These are phyloP conservation scores for Pisolithus albus DNA, from an alignment of 768 basidiomycete genomes.

Conservation along the genomic window DNA sequence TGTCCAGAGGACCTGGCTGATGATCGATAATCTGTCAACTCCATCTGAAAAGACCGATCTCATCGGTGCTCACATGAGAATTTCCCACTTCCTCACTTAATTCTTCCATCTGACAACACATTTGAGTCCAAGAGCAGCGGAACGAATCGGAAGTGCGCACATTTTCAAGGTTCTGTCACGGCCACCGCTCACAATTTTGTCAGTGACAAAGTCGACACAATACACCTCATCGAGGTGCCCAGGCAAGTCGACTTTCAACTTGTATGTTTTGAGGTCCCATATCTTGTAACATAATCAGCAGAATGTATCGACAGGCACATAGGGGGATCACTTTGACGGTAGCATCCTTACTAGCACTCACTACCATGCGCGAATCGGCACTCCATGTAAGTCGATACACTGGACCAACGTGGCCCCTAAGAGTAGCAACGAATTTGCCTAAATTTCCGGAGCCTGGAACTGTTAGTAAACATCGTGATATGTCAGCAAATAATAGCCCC, in stretches of 20 bases:
- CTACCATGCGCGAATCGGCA: constrained; percentile 83
- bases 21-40: not conserved
- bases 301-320: not conserved
- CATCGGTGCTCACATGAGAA: not conserved
- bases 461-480: not conserved
- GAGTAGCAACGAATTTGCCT: constrained; percentile 83
- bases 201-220: constrained; percentile 97
- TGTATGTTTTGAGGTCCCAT: constrained; percentile 96
- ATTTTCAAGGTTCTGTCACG: constrained; percentile 89
- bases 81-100: constrained; percentile 7
- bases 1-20: not conserved
- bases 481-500: not conserved
- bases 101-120: constrained; percentile 22
- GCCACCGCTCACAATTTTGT: constrained; percentile 98
- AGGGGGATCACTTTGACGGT: constrained; percentile 73
- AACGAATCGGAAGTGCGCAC: constrained; percentile 38
- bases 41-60: not conserved
- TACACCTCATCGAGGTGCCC: constrained; percentile 98
- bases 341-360: constrained; percentile 93
- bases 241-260: constrained; percentile 88
- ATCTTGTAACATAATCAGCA: constrained; percentile 45
- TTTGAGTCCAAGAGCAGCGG: not conserved
- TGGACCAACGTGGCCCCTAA: constrained; percentile 88
- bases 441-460: constrained; percentile 38
- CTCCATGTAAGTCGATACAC: constrained; percentile 97